phyloP scores from a whole-genome alignment of 768 basidiomycete species.

The Pulveroboletus ravenelii region DNA sequence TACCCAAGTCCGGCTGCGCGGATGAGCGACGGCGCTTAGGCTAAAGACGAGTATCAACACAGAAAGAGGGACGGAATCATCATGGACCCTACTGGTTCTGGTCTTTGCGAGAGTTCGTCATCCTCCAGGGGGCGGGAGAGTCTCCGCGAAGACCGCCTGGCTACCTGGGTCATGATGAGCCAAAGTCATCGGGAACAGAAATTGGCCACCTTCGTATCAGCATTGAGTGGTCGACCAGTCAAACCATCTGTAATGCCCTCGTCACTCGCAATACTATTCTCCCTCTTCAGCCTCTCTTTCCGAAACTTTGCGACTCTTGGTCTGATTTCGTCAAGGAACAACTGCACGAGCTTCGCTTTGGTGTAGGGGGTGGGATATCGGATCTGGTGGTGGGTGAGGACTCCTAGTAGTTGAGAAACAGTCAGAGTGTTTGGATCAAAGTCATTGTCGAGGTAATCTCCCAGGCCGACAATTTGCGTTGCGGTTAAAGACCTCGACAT shows the following conservation, averaged over 20 bases:
- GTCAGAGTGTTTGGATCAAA: constrained; percentile 74
- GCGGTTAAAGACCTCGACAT: constrained; percentile 75
- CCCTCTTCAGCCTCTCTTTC: constrained; percentile 58
- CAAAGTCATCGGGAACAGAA: constrained; percentile 3
- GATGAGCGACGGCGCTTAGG: constrained; percentile 79
- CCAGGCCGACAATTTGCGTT: constrained; percentile 65
- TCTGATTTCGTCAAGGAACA: constrained; percentile 78
- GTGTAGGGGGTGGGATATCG: constrained; percentile 70
- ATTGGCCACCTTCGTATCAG: constrained; percentile 40
- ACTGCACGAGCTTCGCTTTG: constrained; percentile 69
- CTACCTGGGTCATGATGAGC: constrained; percentile 13
- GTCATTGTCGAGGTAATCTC: constrained; percentile 74
- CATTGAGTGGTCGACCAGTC: constrained; percentile 67
- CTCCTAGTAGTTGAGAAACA: constrained; percentile 74
- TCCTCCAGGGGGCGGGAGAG: constrained; percentile 53
- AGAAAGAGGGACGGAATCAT: constrained; percentile 1
- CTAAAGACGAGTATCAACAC: constrained; percentile 34
- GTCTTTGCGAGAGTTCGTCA: constrained; percentile 38
- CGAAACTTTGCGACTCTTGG: constrained; percentile 51
- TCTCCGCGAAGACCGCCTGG: constrained; percentile 59
- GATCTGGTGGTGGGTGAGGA: constrained; percentile 74
- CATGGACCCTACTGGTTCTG: constrained; percentile 51
- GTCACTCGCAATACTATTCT: constrained; percentile 71
- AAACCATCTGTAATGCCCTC: constrained; percentile 79
- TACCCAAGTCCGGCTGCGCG: constrained; percentile 65